A percentile compares a stretch with the other conserved stretches of the same genome.
phyloP scores from a whole-genome alignment of 2,329 filamentous ascomycete species.

The Capronia coronata region DNA sequence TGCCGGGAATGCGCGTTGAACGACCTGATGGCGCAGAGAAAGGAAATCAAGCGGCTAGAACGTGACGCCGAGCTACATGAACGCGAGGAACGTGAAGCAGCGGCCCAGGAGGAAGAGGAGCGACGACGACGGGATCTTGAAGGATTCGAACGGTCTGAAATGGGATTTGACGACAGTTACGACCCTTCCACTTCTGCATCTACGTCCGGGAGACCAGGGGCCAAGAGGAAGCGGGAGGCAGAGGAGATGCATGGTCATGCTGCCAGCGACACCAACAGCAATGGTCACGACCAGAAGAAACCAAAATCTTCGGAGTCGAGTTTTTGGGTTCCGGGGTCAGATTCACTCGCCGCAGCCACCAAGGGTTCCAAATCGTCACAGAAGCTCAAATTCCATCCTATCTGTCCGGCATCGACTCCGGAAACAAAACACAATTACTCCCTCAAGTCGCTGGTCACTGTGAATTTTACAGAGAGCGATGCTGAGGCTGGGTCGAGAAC shows the following conservation, averaged over 20 bases:
- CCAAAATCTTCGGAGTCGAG: conserved; percentile 58
- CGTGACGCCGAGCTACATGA: conserved; percentile 57
- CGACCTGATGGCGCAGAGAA: conserved; percentile 84
- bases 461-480: conserved; percentile 63
- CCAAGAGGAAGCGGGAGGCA: conserved; percentile 68
- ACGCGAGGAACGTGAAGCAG: conserved; percentile 57
- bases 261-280: not conserved
- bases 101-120: conserved; percentile 59
- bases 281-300: conserved; percentile 42
- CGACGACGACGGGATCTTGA: conserved; percentile 62
- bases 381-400: conserved; percentile 62
- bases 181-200: conserved; percentile 15
- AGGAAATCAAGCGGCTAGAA: conserved; percentile 79
- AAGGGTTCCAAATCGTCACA: conserved; percentile 36
- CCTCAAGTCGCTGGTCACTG: conserved; percentile 66
- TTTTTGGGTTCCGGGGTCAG: conserved; percentile 83
- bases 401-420: conserved; percentile 68
- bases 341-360: conserved; percentile 58
- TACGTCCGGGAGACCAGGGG: conserved; percentile 31
- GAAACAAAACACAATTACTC: conserved; percentile 66
- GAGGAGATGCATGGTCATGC: conserved; percentile 67
- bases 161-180: conserved; percentile 24
- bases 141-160: conserved; percentile 27
- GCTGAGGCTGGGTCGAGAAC: no score
- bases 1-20: conserved; percentile 88